phyloP scores from a whole-genome alignment of 352 stramenopile genomes.

The Lagenidium sp. region DNA sequence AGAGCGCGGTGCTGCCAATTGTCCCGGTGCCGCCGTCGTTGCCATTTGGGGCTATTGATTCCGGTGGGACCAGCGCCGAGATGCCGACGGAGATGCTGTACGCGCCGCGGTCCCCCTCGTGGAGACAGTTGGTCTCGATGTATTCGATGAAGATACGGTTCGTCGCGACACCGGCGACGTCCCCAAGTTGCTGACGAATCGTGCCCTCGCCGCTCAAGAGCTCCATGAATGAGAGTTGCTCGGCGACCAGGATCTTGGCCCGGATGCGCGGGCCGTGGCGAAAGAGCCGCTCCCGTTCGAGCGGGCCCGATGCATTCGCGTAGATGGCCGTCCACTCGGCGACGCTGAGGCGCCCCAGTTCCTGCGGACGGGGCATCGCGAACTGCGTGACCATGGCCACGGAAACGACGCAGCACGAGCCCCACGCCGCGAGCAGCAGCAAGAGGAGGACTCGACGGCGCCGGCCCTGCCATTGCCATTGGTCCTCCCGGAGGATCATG shows the following conservation, averaged over 20 bases:
- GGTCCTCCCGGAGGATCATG: too few species aligned
- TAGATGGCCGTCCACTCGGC: constrained; percentile 6
- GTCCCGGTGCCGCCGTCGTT: neutral
- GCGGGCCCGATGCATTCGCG: neutral
- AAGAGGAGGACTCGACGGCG: too few species aligned
- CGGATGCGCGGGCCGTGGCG: constrained; percentile 12
- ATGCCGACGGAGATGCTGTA: constrained; percentile 15
- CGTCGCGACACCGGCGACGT: constrained; percentile 7
- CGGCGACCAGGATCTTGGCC: constrained; percentile 17
- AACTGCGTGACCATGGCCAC: too few species aligned
- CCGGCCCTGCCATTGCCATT: too few species aligned
- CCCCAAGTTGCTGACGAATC: constrained; percentile 17
- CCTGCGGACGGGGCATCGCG: too few species aligned
- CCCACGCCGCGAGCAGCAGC: too few species aligned
- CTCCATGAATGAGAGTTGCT: constrained; percentile 15
- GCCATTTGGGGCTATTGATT: neutral
- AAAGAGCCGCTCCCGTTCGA: constrained; percentile 15
- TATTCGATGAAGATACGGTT: constrained; percentile 17
- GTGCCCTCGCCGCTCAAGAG: constrained; percentile 14
- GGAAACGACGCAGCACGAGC: too few species aligned
- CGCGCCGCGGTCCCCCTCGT: constrained; percentile 4
- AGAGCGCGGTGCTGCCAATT: neutral
- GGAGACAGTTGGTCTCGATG: constrained; percentile 14
- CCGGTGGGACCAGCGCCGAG: constrained; percentile 11
- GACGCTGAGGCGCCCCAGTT: constrained; percentile 5